phyloP scores from a whole-genome alignment of 2,329 filamentous ascomycete genomes.

The Phyllosticta paracitricarpa region DNA sequence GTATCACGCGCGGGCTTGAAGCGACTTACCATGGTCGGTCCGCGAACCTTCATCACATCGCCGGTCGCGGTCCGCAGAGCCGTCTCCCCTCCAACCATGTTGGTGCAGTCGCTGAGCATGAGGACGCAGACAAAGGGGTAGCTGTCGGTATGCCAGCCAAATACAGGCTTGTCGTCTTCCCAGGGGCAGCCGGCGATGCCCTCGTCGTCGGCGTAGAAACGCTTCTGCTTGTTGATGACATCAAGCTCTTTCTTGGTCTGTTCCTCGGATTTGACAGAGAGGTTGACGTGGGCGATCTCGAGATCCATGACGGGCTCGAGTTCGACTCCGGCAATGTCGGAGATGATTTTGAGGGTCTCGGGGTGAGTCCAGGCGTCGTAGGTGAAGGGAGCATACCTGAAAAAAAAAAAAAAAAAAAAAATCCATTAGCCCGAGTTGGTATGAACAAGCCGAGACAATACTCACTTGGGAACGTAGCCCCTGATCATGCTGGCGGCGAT shows the following conservation, averaged over 20 bases:
- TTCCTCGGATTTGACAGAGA: constrained; percentile 41
- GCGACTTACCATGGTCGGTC: constrained; percentile 46
- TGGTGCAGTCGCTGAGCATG: constrained; percentile 54
- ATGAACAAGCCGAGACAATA: constrained; percentile 11
- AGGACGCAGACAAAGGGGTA: constrained; percentile 62
- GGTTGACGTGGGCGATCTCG: constrained; percentile 50
- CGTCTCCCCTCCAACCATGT: constrained; percentile 57
- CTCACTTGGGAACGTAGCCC: constrained; percentile 48
- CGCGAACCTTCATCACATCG: constrained; percentile 48
- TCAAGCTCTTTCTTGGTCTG: constrained; percentile 35
- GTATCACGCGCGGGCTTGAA: constrained; percentile 3
- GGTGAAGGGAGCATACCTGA: constrained; percentile 52
- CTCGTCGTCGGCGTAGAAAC: constrained; percentile 30
- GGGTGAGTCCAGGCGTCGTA: constrained; percentile 52
- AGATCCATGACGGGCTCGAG: constrained; percentile 47
- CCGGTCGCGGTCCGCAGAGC: constrained; percentile 46
- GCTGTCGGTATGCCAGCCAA: constrained; percentile 56
- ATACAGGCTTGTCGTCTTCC: constrained; percentile 44
- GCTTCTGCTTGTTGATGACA: constrained; percentile 29
- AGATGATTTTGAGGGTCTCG: constrained; percentile 44
- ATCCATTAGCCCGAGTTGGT: too few relatives aligned
- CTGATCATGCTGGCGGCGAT: constrained; percentile 46
- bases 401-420: too few relatives aligned
- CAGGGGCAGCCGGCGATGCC: constrained; percentile 33
- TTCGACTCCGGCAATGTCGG: constrained; percentile 48